Evolutionary conservation across 2,329 filamentous ascomycete species (phyloP).

Genomic region (Alternaria burnsii): DNA sequence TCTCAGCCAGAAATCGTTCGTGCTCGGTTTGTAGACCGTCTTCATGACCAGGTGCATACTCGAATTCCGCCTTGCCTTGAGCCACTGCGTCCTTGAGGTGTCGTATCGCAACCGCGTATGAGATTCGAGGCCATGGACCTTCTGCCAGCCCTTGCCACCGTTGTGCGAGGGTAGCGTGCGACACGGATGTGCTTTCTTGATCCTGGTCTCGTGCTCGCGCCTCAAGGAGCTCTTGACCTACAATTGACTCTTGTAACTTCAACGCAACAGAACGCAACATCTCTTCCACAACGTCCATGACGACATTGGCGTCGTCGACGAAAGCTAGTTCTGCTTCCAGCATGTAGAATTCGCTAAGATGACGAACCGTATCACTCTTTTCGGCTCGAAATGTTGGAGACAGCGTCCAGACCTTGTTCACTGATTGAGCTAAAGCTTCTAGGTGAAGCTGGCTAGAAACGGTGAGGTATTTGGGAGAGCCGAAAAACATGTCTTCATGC

Average conservation of each 20-base stretch:
- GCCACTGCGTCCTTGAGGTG: constrained; percentile 68
- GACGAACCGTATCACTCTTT: constrained; percentile 85
- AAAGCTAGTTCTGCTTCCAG: constrained; percentile 91
- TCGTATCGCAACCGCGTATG: constrained; percentile 80
- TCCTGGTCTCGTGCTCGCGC: constrained; percentile 53
- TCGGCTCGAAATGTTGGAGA: constrained; percentile 92
- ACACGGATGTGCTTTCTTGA: constrained; percentile 49
- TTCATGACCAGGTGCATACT: constrained; percentile 74
- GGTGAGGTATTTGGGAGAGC: constrained; percentile 88
- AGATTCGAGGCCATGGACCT: constrained; percentile 86
- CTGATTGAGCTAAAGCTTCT: constrained; percentile 86
- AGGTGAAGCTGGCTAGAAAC: constrained; percentile 95
- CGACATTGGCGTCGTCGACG: constrained; percentile 69
- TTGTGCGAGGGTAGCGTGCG: constrained; percentile 63
- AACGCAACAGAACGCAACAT: constrained; percentile 71
- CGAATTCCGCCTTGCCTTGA: constrained; percentile 64
- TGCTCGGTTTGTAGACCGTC: constrained; percentile 87
- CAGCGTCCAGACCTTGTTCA: constrained; percentile 91
- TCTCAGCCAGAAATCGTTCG: constrained; percentile 83
- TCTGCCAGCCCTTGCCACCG: constrained; percentile 75
- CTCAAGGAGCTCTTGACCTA: constrained; percentile 65
- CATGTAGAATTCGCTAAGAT: constrained; percentile 99
- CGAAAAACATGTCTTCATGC: constrained; percentile 72
- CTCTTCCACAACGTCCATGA: constrained; percentile 83
- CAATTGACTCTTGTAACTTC: constrained; percentile 58